phyloP scores from a whole-genome alignment of 1,139 yeast species.

The Suzukiozyma palmioleophila region DNA sequence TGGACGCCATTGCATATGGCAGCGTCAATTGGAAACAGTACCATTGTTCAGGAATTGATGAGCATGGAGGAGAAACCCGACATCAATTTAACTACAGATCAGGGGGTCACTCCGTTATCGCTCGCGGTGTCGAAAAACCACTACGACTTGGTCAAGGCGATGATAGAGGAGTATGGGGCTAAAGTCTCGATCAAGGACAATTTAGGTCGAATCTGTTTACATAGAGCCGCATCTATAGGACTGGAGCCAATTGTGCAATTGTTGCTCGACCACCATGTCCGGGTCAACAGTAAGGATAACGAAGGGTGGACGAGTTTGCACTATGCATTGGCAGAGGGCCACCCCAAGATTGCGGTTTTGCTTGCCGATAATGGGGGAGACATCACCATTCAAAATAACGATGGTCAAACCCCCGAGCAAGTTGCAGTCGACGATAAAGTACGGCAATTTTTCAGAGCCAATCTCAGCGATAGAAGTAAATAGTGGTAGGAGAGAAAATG shows the following conservation, averaged over 20 bases:
- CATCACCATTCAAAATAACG: constrained; percentile 38
- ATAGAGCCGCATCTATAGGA: constrained; percentile 83
- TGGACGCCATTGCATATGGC: constrained; percentile 91
- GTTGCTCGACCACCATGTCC: constrained; percentile 54
- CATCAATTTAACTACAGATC: constrained; percentile 47
- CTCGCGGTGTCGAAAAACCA: constrained; percentile 72
- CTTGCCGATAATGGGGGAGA: constrained; percentile 71
- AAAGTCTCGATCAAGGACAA: constrained; percentile 64
- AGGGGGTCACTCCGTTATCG: constrained; percentile 75
- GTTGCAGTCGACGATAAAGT: constrained; percentile 37
- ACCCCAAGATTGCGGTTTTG: constrained; percentile 67
- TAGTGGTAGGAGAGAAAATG: too few relatives aligned
- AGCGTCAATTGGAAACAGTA: constrained; percentile 63
- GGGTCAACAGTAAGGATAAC: constrained; percentile 63
- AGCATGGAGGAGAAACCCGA: constrained; percentile 27
- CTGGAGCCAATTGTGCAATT: constrained; percentile 48
- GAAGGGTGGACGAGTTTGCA: constrained; percentile 86
- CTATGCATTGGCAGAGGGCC: constrained; percentile 91
- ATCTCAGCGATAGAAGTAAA: background rate
- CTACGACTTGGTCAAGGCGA: constrained; percentile 43
- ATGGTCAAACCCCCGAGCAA: constrained; percentile 54
- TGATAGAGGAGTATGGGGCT: constrained; percentile 52
- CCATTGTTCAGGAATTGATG: constrained; percentile 42
- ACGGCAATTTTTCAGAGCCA: background rate
- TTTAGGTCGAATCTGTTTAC: constrained; percentile 63